Evolutionary conservation across 768 basidiomycete genomes (phyloP), one percentile per base, ranked within the genome.

Genomic region (Boletus rubroflammeus): DNA sequence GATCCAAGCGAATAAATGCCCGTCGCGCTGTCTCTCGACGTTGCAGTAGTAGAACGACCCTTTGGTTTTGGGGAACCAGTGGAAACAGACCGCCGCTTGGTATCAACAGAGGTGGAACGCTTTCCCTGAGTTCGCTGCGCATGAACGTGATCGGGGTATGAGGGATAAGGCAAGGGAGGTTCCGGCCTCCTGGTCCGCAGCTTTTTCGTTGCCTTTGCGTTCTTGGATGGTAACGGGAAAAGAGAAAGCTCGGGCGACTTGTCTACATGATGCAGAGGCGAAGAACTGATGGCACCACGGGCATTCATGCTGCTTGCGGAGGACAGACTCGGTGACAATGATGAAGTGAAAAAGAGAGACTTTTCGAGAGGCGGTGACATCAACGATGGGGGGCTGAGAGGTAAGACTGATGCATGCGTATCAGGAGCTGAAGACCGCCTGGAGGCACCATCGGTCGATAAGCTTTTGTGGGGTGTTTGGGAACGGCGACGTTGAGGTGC

Each of bases 341-440:
- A 65, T 4, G 50, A 65, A 1, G 77, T 76, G 58, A 87, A 86
- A 60, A 80, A 82, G 28, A 87, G 73, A 26, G 76, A 73, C 26
- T 73, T 78, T 51, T 83, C 78, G 51, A 87, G 72, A 1, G 80
- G 76, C 1, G 81, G 80, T 11, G 80, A 85, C 66, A 73, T 81
- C 34, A 87, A 67, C 54, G 75, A 75, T 2, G 82, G 75, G 0
- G 86, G 85, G 56, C 82, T 84, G 25, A 72, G 72, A 0, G 83
- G 82, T 3, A 87, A 73, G 21, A 79, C 59, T 3, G 72, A 72
- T 10, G 70, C 69, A 44, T 76, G 74, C 25, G 59, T 47, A 34
- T 70, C 67, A 23, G 63, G 50, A 44, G 54, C 55, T 17, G 55
- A 63, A 34, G 54, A 57, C 19, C 53, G 49, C 35, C 56, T 57